These are phyloP conservation scores for Phytophthora hibernalis DNA, from an alignment of 352 stramenopile genomes.

Conservation along the genomic window DNA sequence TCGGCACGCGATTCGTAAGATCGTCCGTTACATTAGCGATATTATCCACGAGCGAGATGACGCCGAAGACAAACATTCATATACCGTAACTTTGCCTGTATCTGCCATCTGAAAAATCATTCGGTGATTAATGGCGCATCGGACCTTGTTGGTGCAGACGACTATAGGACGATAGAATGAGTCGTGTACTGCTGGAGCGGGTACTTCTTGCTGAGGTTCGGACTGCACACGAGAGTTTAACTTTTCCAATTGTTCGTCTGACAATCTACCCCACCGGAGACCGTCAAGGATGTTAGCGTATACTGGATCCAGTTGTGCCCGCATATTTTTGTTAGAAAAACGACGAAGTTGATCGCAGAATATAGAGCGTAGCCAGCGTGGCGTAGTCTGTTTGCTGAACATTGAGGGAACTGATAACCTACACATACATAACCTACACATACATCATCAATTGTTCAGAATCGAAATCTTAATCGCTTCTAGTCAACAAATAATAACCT, in stretches of 20 bases:
- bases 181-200: no score
- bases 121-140: slow-evolving; percentile 14
- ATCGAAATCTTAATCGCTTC: no score
- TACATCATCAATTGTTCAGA: no score
- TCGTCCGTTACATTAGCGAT: slow-evolving; percentile 21
- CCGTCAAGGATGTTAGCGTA: slow-evolving; percentile 13
- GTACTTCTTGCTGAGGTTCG: background rate
- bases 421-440: no score
- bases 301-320: slow-evolving; percentile 4
- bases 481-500: no score
- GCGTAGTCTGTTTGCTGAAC: background rate
- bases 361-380: slow-evolving; percentile 31
- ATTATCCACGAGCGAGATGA: slow-evolving; percentile 1
- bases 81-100: background rate
- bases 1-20: slow-evolving; percentile 9
- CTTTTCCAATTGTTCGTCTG: background rate
- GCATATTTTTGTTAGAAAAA: slow-evolving; percentile 38
- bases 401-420: slow-evolving; percentile 5
- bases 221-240: slow-evolving; percentile 17
- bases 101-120: slow-evolving; percentile 16
- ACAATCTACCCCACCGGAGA: slow-evolving; percentile 11
- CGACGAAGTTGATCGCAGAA: slow-evolving; percentile 27
- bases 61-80: slow-evolving; percentile 6
- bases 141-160: slow-evolving; percentile 24
- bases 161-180: slow-evolving; percentile 21